Conservation (phyloP, 2,329 filamentous ascomycete species). For the Penicillium brasilianum region DNA sequence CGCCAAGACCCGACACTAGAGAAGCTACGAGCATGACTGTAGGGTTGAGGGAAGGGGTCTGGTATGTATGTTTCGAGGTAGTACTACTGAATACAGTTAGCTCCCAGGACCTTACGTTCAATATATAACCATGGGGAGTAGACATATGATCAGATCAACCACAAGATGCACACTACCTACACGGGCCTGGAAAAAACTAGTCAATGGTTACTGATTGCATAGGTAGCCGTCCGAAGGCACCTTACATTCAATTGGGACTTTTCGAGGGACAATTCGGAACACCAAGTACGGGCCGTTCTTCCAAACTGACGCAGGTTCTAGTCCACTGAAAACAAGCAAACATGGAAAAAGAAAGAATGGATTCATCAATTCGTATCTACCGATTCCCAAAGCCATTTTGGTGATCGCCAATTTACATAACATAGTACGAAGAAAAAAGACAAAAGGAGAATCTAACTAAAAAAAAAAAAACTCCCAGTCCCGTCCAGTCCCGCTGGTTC, state of each 20-base stretch:
- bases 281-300: too few species aligned
- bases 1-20: conserved; percentile 10
- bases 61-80: not conserved
- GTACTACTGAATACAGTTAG: too few species aligned
- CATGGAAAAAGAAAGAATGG: conserved; percentile 10
- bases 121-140: too few species aligned
- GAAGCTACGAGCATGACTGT: not conserved
- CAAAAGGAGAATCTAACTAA: conserved; percentile 16
- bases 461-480: conserved; percentile 14
- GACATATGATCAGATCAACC: too few species aligned
- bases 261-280: too few species aligned
- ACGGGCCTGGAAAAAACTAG: too few species aligned
- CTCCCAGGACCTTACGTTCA: too few species aligned
- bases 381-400: conserved; percentile 31
- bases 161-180: too few species aligned
- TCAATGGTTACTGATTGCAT: too few species aligned
- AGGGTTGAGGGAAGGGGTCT: not conserved
- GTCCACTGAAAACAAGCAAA: not conserved
- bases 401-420: conserved; percentile 34
- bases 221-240: too few species aligned
- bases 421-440: conserved; percentile 15
- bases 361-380: conserved; percentile 39
- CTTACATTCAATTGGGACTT: not conserved
- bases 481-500: conserved; percentile 1
- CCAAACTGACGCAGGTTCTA: not conserved